Conservation (phyloP, 768 basidiomycete species). For the Leccinum subtestaceum region DNA sequence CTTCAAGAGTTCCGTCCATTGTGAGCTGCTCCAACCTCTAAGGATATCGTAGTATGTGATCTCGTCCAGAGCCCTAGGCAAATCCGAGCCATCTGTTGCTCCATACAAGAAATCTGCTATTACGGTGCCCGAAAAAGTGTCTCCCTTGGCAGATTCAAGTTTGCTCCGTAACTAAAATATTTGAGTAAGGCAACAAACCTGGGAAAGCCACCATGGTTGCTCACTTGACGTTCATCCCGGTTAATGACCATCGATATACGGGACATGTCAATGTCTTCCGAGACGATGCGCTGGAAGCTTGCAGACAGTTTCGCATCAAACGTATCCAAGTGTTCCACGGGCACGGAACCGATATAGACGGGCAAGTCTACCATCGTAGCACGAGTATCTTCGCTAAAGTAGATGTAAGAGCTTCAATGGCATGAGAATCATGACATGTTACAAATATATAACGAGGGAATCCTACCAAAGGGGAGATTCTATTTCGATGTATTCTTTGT, state of each 20-base stretch:
- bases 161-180: constrained; percentile 69
- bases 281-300: constrained; percentile 65
- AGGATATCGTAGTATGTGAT: constrained; percentile 68
- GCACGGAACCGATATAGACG: constrained; percentile 81
- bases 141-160: constrained; percentile 80
- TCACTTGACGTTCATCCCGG: constrained; percentile 83
- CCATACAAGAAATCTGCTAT: constrained; percentile 89
- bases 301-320: constrained; percentile 67
- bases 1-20: constrained; percentile 76
- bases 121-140: constrained; percentile 70
- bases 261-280: constrained; percentile 84
- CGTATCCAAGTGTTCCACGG: constrained; percentile 69
- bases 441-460: not conserved
- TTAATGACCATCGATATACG: constrained; percentile 85
- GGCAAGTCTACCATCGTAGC: constrained; percentile 71
- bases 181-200: not conserved
- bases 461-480: constrained; percentile 82
- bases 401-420: constrained; percentile 70
- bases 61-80: constrained; percentile 72
- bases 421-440: constrained; percentile 12
- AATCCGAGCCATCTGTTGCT: constrained; percentile 73
- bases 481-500: constrained; percentile 91
- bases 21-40: constrained; percentile 64
- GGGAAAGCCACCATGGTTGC: not conserved
- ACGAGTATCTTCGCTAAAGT: constrained; percentile 74